Evolutionary conservation across 2,329 filamentous ascomycete genomes (phyloP), one percentile per base, ranked within the genome.

Genomic region (Fusarium sarcochroum): DNA sequence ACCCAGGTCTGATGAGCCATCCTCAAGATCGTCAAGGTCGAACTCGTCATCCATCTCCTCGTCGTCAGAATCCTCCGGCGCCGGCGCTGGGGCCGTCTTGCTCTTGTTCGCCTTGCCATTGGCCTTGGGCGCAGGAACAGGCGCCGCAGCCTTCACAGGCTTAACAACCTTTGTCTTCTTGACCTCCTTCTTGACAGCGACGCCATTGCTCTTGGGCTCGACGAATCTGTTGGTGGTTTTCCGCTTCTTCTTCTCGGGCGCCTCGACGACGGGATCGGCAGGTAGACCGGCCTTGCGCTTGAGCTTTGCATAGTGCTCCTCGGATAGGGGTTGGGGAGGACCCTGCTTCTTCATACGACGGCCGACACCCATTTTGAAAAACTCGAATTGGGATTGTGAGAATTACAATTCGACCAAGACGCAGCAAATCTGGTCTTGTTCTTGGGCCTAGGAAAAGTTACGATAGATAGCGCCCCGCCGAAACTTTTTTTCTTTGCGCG

Each of bases 301-400:
- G 65, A 91, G 80, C 76, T 90, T 93, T 50, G 90, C 90, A 74
- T 91, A 90, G 76, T 92, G 89, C 70, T 89, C 88, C 77, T 97
- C 93, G 70, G 96, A 93, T 70, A 98, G 87, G 69, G 91, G 86
- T 76, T 91, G 88, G 54, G 96, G 96, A 69, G 91, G 86, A 57
- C 94, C 95, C 87, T 98, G 96, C 83, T 98, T 98, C 80, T 94
- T 93, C 91, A 98, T 97, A 75, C 94, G 93, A 79, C 94, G 92
- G 79, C 94, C 93, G 66, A 90, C 88, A 84, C 93, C 94, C 94
- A 97, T 97, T 76, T 79, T 89, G 59, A 67, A 57, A 68, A 35
- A 20, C 20, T 13, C 20, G 20, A 38, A 62, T 53, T 59, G 44
- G 50, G 50, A 51, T 56, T 37, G 52, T 54, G 51, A 45, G 38